Conservation (phyloP, 305 asterid genomes). For the Caryopteris hybrid region DNA sequence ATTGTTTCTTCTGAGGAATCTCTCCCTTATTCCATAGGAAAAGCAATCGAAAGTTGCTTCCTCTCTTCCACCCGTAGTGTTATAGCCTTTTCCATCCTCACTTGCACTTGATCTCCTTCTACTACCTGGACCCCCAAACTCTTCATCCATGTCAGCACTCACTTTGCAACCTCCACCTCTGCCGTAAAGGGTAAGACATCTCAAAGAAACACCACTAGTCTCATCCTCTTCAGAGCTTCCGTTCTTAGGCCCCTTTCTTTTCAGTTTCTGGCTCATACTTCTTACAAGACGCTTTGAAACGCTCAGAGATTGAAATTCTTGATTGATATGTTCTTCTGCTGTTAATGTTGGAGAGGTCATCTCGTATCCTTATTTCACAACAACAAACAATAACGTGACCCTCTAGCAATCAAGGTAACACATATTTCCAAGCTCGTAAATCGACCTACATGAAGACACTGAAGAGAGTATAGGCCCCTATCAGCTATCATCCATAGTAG, state of each 20-base stretch:
- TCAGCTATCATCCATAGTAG: not conserved
- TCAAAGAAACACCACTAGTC: constrained; percentile 48
- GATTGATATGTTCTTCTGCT: constrained; percentile 39
- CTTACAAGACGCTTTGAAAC: constrained; percentile 62
- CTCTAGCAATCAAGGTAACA: not conserved
- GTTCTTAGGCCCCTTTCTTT: constrained; percentile 46
- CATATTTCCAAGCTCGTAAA: not conserved
- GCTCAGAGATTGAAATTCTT: constrained; percentile 54
- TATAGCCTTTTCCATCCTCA: constrained; percentile 59
- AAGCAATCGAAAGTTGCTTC: constrained; percentile 68
- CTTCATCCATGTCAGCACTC: constrained; percentile 73
- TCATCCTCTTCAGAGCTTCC: constrained; percentile 55
- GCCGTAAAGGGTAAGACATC: constrained; percentile 67
- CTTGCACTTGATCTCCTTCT: constrained; percentile 68
- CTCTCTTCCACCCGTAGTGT: constrained; percentile 44
- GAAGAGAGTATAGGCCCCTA: not conserved
- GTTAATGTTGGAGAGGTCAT: constrained; percentile 41
- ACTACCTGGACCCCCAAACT: constrained; percentile 42
- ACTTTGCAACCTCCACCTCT: constrained; percentile 96
- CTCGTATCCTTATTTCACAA: constrained; percentile 17
- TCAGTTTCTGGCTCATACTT: constrained; percentile 75
- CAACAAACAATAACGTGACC: not conserved
- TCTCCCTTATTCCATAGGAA: constrained; percentile 60
- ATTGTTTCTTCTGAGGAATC: constrained; percentile 55
- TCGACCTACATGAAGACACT: constrained; percentile 22